These are phyloP conservation scores for Acanthamoeba royreba DNA, from an alignment of 208 protist genomes.

Conservation along the genomic window DNA sequence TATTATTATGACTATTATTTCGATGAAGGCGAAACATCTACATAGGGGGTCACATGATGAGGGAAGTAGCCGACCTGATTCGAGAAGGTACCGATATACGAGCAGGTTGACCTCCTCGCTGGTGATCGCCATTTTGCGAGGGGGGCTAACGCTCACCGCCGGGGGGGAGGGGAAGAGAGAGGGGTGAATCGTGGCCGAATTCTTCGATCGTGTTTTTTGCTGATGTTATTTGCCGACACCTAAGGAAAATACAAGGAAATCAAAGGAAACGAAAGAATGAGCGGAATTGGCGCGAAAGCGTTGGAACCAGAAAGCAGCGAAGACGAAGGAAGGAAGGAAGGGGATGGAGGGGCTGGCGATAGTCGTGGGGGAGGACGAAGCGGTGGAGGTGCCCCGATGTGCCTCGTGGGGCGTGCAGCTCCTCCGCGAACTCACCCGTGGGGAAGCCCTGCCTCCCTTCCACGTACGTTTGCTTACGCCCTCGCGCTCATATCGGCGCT, in stretches of 20 bases:
- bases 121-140: constrained; percentile 82
- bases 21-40: neutral
- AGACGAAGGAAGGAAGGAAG: neutral
- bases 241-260: neutral
- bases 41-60: neutral
- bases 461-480: neutral
- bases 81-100: constrained; percentile 87
- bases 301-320: neutral
- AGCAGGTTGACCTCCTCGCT: constrained; percentile 90
- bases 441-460: neutral
- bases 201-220: neutral
- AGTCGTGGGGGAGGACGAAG: neutral
- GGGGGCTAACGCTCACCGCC: too few species aligned
- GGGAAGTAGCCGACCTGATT: constrained; percentile 85
- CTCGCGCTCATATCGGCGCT: neutral
- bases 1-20: neutral
- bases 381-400: neutral
- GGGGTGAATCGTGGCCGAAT: neutral
- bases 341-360: neutral
- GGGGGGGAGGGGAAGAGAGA: neutral
- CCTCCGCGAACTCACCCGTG: neutral
- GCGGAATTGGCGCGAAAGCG: neutral
- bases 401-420: neutral
- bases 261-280: too few species aligned
- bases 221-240: neutral